Conservation (phyloP, 1,284 basidiomycete genomes). For the Stereum hirsutum region DNA sequence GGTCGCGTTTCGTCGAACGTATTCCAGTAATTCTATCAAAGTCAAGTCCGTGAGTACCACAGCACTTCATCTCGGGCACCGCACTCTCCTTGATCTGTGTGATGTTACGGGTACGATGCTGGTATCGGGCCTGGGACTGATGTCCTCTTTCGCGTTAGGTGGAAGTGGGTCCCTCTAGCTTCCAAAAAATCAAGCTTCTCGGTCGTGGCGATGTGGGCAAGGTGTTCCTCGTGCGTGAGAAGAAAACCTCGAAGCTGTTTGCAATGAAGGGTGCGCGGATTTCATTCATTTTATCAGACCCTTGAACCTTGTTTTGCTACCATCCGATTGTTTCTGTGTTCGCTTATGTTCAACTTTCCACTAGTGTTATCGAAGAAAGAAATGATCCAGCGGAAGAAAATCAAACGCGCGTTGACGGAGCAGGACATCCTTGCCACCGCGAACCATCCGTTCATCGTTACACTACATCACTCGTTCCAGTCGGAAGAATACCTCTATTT, state of each 20-base stretch:
- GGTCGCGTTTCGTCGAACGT: conserved; percentile 84
- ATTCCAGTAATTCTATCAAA: conserved; percentile 97
- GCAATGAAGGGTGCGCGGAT: conserved; percentile 85
- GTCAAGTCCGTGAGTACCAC: conserved; percentile 62
- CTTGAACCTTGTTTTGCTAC: neutral
- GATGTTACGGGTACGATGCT: conserved; percentile 1
- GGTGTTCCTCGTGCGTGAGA: conserved; percentile 93
- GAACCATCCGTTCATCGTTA: conserved; percentile 97
- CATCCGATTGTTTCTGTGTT: neutral
- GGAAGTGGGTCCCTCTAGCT: conserved; percentile 85
- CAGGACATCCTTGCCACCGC: conserved; percentile 95
- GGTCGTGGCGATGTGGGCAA: conserved; percentile 96
- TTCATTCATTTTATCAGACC: neutral
- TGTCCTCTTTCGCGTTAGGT: conserved; percentile 38
- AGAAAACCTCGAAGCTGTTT: conserved; percentile 88
- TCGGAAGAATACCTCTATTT: conserved; percentile 96
- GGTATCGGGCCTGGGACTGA: conserved; percentile 6
- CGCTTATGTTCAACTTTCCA: conserved; percentile 6
- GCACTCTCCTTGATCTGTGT: neutral
- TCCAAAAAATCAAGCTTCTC: conserved; percentile 91
- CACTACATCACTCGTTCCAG: conserved; percentile 95
- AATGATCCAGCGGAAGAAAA: conserved; percentile 98
- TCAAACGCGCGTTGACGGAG: conserved; percentile 93
- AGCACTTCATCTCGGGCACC: neutral
- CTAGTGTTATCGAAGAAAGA: conserved; percentile 93